Conservation (phyloP, 2,329 filamentous ascomycete species). For the Tolypocladium capitatum region DNA sequence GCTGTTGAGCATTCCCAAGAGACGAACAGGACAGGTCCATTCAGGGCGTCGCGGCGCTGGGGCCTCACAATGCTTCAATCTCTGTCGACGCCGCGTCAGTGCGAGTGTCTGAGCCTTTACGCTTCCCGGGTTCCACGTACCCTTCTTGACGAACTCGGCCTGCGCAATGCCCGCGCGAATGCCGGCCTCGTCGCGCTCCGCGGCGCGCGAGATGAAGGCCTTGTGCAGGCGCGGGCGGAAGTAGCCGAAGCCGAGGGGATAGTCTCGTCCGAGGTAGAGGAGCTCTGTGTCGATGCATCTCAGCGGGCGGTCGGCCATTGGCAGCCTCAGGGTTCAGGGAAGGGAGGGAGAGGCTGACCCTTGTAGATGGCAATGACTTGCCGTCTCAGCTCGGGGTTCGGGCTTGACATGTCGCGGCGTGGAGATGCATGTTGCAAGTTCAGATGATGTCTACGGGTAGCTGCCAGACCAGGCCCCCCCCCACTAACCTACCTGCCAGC, state of each 20-base stretch:
- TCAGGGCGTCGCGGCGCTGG: neutral
- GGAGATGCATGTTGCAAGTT: neutral
- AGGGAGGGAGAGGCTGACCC: slow-evolving; percentile 35
- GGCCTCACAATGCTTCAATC: slow-evolving; percentile 76
- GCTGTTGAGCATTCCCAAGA: neutral
- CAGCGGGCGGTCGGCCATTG: neutral
- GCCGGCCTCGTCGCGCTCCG: slow-evolving; percentile 55
- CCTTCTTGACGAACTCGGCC: slow-evolving; percentile 85
- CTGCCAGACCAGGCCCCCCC: too few relatives aligned
- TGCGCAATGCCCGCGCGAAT: slow-evolving; percentile 64
- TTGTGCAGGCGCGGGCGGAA: slow-evolving; percentile 71
- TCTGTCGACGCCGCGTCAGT: slow-evolving; percentile 37
- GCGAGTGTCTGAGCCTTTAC: neutral
- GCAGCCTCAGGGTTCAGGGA: too few relatives aligned
- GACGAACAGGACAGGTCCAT: neutral
- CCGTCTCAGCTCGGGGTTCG: slow-evolving; percentile 49
- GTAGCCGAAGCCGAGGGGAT: slow-evolving; percentile 70
- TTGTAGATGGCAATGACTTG: slow-evolving; percentile 85
- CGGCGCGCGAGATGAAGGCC: slow-evolving; percentile 67
- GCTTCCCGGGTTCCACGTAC: slow-evolving; percentile 26
- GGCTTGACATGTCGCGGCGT: slow-evolving; percentile 11
- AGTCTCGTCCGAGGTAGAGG: slow-evolving; percentile 70
- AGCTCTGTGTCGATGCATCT: slow-evolving; percentile 44
- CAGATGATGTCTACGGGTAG: too few relatives aligned
- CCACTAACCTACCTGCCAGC: too few relatives aligned